These are phyloP conservation scores for Mucuna pruriens DNA, from an alignment of 306 rosid genomes.

Conservation along the genomic window DNA sequence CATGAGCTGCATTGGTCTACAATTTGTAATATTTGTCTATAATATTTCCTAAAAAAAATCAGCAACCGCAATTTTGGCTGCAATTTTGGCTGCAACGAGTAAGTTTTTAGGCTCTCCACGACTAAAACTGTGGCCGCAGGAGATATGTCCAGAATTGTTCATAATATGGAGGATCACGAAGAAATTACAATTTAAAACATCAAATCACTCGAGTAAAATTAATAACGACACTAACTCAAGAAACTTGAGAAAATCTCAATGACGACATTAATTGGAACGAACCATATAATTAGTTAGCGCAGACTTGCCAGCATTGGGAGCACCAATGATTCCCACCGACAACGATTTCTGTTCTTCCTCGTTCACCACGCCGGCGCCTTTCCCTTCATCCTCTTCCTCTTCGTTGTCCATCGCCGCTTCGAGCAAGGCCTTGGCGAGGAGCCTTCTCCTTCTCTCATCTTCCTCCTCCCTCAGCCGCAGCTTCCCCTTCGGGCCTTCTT, in stretches of 20 bases:
- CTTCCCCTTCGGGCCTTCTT: constrained; percentile 47
- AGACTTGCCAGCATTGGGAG: constrained; percentile 96
- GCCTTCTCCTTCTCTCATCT: constrained; percentile 54
- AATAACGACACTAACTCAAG: neutral
- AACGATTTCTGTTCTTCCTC: constrained; percentile 91
- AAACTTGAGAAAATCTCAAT: neutral
- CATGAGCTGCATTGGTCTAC: neutral
- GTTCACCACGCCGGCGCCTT: constrained; percentile 43
- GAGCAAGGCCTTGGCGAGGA: constrained; percentile 77
- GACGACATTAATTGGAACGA: neutral
- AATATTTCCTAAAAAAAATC: too few species aligned
- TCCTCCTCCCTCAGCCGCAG: constrained; percentile 59
- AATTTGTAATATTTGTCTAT: too few species aligned
- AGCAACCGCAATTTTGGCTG: too few species aligned
- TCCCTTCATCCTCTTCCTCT: constrained; percentile 46
- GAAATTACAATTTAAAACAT: neutral
- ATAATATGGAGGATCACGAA: neutral
- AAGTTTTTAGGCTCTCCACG: neutral
- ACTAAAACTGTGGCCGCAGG: neutral
- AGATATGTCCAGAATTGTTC: neutral
- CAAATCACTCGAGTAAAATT: neutral
- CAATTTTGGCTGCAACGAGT: neutral
- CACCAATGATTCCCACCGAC: constrained; percentile 90
- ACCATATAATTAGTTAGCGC: constrained; percentile 92
- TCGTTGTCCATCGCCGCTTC: constrained; percentile 62